Conservation (phyloP, 1,284 basidiomycete genomes). For the Boletus sp. region DNA sequence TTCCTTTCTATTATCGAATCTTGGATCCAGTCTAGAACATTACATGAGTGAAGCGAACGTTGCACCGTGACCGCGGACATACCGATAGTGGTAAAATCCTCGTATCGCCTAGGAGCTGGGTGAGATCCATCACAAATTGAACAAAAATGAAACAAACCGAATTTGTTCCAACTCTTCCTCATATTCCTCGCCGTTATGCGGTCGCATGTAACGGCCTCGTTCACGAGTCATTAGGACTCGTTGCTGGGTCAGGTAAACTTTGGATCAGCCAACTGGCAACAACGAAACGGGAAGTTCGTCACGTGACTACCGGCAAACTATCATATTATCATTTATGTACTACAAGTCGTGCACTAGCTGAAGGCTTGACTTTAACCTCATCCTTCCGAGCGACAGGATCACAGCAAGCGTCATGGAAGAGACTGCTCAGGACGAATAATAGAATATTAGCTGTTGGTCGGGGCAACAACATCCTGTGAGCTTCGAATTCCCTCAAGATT, state of each 20-base stretch:
- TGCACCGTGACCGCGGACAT: conserved; percentile 25
- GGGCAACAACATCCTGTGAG: not conserved
- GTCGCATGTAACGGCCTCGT: conserved; percentile 25
- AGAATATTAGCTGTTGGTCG: too few species aligned
- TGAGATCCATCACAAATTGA: conserved; percentile 18
- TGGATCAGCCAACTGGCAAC: not conserved
- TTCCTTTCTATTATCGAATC: conserved; percentile 88
- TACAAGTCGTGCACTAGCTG: too few species aligned
- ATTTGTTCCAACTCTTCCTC: conserved; percentile 34
- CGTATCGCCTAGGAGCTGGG: conserved; percentile 55
- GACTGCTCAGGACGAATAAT: not conserved
- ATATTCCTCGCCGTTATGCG: conserved; percentile 25
- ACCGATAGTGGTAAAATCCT: conserved; percentile 84
- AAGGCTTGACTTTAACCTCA: not conserved
- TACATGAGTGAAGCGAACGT: conserved; percentile 10
- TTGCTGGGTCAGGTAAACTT: not conserved
- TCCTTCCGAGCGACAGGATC: too few species aligned
- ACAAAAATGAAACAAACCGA: conserved; percentile 19
- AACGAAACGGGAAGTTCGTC: not conserved
- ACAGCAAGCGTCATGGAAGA: not conserved
- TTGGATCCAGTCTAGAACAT: conserved; percentile 80
- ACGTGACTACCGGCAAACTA: too few species aligned
- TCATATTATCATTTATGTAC: too few species aligned
- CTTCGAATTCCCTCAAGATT: conserved; percentile 12
- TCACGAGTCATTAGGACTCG: conserved; percentile 22